phyloP scores from a whole-genome alignment of 495 filamentous ascomycete species.

The Lasiosphaeria hispida region DNA sequence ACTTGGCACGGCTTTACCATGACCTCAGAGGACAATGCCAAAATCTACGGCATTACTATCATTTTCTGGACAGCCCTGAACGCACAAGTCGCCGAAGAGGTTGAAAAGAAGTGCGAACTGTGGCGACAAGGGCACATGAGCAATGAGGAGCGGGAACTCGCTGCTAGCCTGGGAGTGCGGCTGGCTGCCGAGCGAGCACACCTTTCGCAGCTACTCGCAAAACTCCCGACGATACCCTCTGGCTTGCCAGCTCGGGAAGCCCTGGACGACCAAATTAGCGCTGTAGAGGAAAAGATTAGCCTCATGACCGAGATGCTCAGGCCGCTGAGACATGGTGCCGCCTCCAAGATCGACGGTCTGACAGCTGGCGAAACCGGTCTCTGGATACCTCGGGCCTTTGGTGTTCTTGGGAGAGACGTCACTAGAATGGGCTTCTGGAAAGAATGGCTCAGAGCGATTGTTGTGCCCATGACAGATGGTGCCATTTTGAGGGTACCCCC shows the following conservation, averaged over 20 bases:
- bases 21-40: slow-evolving; percentile 89
- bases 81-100: slow-evolving; percentile 73
- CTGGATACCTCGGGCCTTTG: slow-evolving; percentile 93
- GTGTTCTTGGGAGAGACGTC: slow-evolving; percentile 82
- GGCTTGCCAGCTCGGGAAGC: slow-evolving; percentile 77
- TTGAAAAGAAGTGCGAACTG: slow-evolving; percentile 88
- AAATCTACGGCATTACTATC: slow-evolving; percentile 86
- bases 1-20: slow-evolving; percentile 99
- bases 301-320: slow-evolving; percentile 94
- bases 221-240: slow-evolving; percentile 73
- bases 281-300: slow-evolving; percentile 94
- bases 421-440: slow-evolving; percentile 95
- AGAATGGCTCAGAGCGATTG: slow-evolving; percentile 90
- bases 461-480: slow-evolving; percentile 93
- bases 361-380: slow-evolving; percentile 95
- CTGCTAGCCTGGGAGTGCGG: slow-evolving; percentile 86
- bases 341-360: slow-evolving; percentile 94
- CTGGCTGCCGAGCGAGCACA: slow-evolving; percentile 87
- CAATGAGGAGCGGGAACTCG: slow-evolving; percentile 89
- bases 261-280: slow-evolving; percentile 90
- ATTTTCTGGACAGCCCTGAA: slow-evolving; percentile 92
- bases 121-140: slow-evolving; percentile 97
- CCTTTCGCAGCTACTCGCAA: slow-evolving; percentile 79
- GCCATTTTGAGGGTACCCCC: slow-evolving; percentile 76
- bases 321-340: slow-evolving; percentile 88